These are phyloP conservation scores for Diversispora eburnea DNA, from an alignment of 192 early-diverging fungal genomes.

Conservation along the genomic window DNA sequence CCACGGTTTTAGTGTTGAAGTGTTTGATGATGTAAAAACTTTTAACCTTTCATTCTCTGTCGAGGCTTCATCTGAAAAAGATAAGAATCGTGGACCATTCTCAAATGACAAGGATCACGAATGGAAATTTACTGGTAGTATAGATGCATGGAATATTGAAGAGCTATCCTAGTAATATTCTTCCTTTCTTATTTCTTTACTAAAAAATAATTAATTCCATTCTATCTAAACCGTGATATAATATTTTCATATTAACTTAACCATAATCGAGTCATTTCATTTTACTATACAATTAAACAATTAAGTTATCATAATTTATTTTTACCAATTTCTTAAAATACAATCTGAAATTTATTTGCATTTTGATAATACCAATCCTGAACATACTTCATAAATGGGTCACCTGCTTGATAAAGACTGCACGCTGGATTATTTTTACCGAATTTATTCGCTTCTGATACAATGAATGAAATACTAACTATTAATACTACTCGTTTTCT, in stretches of 20 bases:
- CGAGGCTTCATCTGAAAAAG: not conserved
- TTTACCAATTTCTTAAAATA: too few relatives aligned
- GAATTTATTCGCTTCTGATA: conserved; percentile 12
- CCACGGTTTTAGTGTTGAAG: not conserved
- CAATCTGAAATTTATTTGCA: not conserved
- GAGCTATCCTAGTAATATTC: not conserved
- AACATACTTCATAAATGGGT: conserved; percentile 1
- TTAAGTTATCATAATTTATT: not conserved
- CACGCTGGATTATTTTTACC: conserved; percentile 2
- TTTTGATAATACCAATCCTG: conserved; percentile 12
- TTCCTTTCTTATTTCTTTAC: not conserved
- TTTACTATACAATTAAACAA: not conserved
- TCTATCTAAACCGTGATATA: not conserved
- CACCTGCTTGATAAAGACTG: not conserved
- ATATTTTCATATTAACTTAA: conserved; percentile 9
- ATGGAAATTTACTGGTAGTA: not conserved
- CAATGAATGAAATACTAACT: not conserved
- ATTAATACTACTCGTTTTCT: not conserved
- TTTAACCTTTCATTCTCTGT: not conserved
- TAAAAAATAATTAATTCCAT: conserved; percentile 11
- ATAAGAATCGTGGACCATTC: not conserved
- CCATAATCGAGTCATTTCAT: not conserved
- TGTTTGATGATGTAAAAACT: not conserved
- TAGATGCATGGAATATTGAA: not conserved
- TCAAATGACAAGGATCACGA: not conserved